phyloP scores from a whole-genome alignment of 495 filamentous ascomycete genomes.

The Collariella sp. region DNA sequence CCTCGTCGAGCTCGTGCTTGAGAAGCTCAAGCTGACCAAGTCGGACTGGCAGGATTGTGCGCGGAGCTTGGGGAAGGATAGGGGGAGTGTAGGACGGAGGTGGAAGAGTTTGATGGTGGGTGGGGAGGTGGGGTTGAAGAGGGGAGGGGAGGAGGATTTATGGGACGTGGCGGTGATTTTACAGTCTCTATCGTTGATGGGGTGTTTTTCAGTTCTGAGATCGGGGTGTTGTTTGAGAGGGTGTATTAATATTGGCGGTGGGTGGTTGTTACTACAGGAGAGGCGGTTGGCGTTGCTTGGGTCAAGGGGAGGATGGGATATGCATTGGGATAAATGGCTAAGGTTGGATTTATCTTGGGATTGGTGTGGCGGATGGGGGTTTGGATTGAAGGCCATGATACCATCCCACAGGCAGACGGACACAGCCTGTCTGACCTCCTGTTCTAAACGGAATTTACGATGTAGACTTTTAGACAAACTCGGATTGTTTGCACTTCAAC shows the following conservation, averaged over 20 bases:
- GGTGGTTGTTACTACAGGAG: neutral
- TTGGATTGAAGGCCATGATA: neutral
- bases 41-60: slow-evolving; percentile 77
- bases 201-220: neutral
- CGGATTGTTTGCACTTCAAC: neutral
- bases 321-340: neutral
- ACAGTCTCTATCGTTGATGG: no score
- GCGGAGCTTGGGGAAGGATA: slow-evolving; percentile 54
- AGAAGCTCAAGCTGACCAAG: slow-evolving; percentile 64
- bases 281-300: neutral
- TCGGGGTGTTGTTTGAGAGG: neutral
- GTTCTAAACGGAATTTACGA: neutral
- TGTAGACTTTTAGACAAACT: neutral
- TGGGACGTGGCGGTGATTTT: slow-evolving; percentile 42
- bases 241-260: neutral
- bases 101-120: slow-evolving; percentile 59
- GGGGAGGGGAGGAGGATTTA: slow-evolving; percentile 41
- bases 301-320: neutral
- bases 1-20: slow-evolving; percentile 63
- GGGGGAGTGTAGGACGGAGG: slow-evolving; percentile 55
- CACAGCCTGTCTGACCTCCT: neutral
- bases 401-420: neutral
- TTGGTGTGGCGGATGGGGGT: neutral
- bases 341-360: neutral
- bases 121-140: slow-evolving; percentile 52